These are phyloP conservation scores for Neurospora pannonica DNA, from an alignment of 495 filamentous ascomycete species.

Conservation along the genomic window DNA sequence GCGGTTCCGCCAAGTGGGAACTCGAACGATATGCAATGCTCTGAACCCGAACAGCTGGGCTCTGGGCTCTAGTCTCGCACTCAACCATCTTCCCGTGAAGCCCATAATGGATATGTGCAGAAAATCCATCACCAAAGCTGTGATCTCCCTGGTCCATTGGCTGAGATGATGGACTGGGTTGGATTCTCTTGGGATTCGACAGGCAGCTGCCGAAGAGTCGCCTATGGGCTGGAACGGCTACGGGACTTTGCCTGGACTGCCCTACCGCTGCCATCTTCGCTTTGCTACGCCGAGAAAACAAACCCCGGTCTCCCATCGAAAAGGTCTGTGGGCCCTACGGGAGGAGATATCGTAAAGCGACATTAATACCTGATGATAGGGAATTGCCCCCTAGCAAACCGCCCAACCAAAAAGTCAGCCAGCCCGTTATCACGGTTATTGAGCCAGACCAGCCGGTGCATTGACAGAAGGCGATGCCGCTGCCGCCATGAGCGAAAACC, in stretches of 20 bases:
- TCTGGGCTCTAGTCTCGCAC: neutral
- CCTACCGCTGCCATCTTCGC: neutral
- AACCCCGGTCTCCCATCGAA: neutral
- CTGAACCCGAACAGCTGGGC: neutral
- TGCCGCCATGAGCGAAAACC: neutral
- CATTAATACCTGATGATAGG: neutral
- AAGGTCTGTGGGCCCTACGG: neutral
- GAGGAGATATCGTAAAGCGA: neutral
- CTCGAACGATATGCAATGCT: neutral
- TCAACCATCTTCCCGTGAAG: neutral
- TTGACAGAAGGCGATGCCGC: neutral
- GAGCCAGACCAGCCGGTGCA: neutral
- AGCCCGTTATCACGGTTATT: neutral
- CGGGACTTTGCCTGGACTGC: neutral
- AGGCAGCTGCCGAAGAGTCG: neutral
- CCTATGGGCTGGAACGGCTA: neutral
- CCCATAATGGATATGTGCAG: neutral
- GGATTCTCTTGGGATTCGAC: neutral
- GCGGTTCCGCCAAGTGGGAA: neutral
- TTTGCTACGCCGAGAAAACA: neutral
- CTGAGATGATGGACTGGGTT: neutral
- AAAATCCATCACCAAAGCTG: neutral
- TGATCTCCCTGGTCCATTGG: neutral
- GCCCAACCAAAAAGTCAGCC: neutral
- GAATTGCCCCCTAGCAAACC: neutral